These are phyloP conservation scores for Cryptococcus hybrid DNA, from an alignment of 1,284 basidiomycete genomes.

Conservation along the genomic window DNA sequence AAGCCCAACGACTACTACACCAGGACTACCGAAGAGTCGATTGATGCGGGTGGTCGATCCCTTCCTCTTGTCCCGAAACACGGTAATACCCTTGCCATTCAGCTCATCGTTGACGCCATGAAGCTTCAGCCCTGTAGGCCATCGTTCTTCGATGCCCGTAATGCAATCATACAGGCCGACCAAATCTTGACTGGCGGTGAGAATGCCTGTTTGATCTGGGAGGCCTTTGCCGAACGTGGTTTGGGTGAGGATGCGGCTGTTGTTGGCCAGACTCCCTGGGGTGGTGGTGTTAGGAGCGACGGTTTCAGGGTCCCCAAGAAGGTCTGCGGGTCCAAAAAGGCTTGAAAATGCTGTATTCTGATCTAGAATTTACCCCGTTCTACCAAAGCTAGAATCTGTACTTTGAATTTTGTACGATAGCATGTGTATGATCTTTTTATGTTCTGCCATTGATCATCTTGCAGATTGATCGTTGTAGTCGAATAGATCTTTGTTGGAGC, in stretches of 20 bases:
- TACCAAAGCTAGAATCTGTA: too few relatives aligned
- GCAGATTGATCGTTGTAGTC: too few relatives aligned
- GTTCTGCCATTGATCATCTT: too few relatives aligned
- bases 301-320: conserved; percentile 51
- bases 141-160: conserved; percentile 85
- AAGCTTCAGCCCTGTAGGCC: conserved; percentile 93
- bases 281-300: conserved; percentile 67
- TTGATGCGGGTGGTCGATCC: conserved; percentile 50
- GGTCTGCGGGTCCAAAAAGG: conserved; percentile 36
- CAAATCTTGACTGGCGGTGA: conserved; percentile 84
- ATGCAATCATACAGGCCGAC: conserved; percentile 94
- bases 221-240: conserved; percentile 78
- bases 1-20: conserved; percentile 66
- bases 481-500: too few relatives aligned
- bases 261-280: conserved; percentile 84
- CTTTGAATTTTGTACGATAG: too few relatives aligned
- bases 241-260: conserved; percentile 73
- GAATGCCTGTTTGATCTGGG: conserved; percentile 88
- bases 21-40: conserved; percentile 27
- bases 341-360: not conserved
- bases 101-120: conserved; percentile 88
- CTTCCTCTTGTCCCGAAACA: conserved; percentile 78
- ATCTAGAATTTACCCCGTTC: too few relatives aligned
- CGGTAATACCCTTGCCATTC: conserved; percentile 82
- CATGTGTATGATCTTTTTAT: too few relatives aligned